A percentile compares a stretch with the other conserved stretches of the same genome.
phyloP scores from a whole-genome alignment of 2,329 filamentous ascomycete species.

The Hypoxylon sp. region DNA sequence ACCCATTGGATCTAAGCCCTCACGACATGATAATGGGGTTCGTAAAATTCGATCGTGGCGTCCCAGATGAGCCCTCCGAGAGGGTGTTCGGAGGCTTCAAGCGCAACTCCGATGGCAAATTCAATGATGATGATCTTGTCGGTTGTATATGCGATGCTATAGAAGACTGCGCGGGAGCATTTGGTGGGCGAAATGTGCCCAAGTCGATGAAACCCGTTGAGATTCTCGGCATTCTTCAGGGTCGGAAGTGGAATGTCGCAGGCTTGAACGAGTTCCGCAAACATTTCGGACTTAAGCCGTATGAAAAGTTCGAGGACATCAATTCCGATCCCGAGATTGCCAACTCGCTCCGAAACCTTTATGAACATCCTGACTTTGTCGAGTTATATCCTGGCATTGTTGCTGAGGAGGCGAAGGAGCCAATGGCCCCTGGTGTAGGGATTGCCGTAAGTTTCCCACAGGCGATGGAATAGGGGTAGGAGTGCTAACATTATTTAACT shows the following conservation, averaged over 20 bases:
- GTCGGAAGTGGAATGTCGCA: slow-evolving; percentile 81
- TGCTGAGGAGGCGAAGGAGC: slow-evolving; percentile 80
- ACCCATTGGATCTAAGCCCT: slow-evolving; percentile 68
- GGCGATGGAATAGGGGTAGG: not conserved
- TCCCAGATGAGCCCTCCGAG: slow-evolving; percentile 76
- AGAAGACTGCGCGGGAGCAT: slow-evolving; percentile 82
- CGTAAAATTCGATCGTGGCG: slow-evolving; percentile 71
- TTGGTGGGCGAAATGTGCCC: slow-evolving; percentile 81
- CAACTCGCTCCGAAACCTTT: slow-evolving; percentile 75
- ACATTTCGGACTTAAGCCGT: slow-evolving; percentile 82
- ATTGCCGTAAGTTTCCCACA: slow-evolving; percentile 64
- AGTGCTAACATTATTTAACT: slow-evolving; percentile 13
- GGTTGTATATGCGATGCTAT: slow-evolving; percentile 82
- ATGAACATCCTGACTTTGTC: slow-evolving; percentile 83
- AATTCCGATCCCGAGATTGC: slow-evolving; percentile 82
- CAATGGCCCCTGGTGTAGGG: slow-evolving; percentile 81
- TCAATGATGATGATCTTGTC: slow-evolving; percentile 82
- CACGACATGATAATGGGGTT: slow-evolving; percentile 75
- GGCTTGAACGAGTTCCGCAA: slow-evolving; percentile 88
- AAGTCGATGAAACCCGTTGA: slow-evolving; percentile 81
- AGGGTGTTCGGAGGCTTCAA: slow-evolving; percentile 77
- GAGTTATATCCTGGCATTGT: slow-evolving; percentile 86
- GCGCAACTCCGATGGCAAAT: slow-evolving; percentile 76
- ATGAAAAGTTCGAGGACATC: slow-evolving; percentile 86
- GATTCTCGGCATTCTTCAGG: slow-evolving; percentile 84